Evolutionary conservation across 2,329 filamentous ascomycete genomes (phyloP).

Genomic region (Xylogone sp.): DNA sequence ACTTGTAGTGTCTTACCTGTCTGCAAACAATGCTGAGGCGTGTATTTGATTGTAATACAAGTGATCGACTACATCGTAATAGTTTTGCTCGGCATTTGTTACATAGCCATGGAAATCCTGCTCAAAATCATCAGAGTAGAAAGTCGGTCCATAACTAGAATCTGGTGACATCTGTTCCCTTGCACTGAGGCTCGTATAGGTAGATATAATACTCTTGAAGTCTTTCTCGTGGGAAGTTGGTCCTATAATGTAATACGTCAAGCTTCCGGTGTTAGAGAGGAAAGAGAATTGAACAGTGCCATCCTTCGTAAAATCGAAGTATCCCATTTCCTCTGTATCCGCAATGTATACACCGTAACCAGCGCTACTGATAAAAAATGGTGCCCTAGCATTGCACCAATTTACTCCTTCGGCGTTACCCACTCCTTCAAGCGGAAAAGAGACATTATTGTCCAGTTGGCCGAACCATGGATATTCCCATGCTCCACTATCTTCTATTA

Average conservation of each 20-base stretch:
- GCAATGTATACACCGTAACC: constrained; percentile 29
- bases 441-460: constrained; percentile 12
- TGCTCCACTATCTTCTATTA: constrained; percentile 8
- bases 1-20: constrained; percentile 16
- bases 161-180: constrained; percentile 28
- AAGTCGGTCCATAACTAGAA: constrained; percentile 29
- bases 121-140: constrained; percentile 32
- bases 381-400: constrained; percentile 31
- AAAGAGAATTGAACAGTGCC: constrained; percentile 27
- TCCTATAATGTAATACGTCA: constrained; percentile 29
- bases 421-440: constrained; percentile 15
- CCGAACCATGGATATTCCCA: constrained; percentile 14
- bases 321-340: constrained; percentile 28
- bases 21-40: constrained; percentile 30
- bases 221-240: constrained; percentile 1
- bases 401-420: constrained; percentile 29
- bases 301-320: constrained; percentile 24
- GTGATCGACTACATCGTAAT: constrained; percentile 30
- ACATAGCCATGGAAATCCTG: constrained; percentile 29
- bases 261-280: constrained; percentile 17
- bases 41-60: constrained; percentile 28
- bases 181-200: constrained; percentile 25
- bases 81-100: constrained; percentile 29
- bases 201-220: constrained; percentile 10
- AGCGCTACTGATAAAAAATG: constrained; percentile 28